These are phyloP conservation scores for Flaveria robusta DNA, from an alignment of 129 eudicot genomes.

Conservation along the genomic window DNA sequence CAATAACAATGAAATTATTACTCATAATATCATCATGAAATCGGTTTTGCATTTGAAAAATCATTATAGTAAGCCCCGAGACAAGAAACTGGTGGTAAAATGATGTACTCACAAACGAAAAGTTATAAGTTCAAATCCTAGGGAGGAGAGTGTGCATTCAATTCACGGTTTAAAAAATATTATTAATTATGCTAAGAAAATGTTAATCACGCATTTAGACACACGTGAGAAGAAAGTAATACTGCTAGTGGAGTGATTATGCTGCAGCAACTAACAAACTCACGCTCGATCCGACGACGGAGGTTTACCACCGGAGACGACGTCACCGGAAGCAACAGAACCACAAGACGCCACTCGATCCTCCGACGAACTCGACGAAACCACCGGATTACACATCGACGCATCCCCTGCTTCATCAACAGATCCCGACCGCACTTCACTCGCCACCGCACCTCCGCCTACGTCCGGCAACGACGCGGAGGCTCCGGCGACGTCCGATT, in stretches of 20 bases:
- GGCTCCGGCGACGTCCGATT: slow-evolving; percentile 23
- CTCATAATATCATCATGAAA: slow-evolving; percentile 2
- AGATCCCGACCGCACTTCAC: slow-evolving; percentile 29
- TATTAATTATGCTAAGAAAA: too few species aligned
- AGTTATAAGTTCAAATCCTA: too few species aligned
- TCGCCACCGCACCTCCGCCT: slow-evolving; percentile 6
- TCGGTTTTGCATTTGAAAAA: neutral
- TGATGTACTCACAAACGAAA: too few species aligned
- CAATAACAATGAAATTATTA: slow-evolving; percentile 10
- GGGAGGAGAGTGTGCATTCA: too few species aligned
- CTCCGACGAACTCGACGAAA: slow-evolving; percentile 65
- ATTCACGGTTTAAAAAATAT: too few species aligned
- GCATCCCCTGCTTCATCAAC: slow-evolving; percentile 36
- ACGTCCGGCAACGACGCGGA: slow-evolving; percentile 33
- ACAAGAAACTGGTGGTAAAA: too few species aligned
- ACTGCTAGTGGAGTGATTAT: slow-evolving; percentile 1
- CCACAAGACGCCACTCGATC: slow-evolving; percentile 51
- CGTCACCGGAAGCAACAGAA: slow-evolving; percentile 42
- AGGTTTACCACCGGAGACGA: slow-evolving; percentile 35
- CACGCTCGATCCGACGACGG: slow-evolving; percentile 56
- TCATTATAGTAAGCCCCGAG: too few species aligned
- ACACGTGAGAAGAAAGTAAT: slow-evolving; percentile 20
- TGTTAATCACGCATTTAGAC: slow-evolving; percentile 11
- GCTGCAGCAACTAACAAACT: slow-evolving; percentile 40
- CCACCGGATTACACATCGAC: slow-evolving; percentile 40